Evolutionary conservation across 768 basidiomycete species (phyloP).

Genomic region (Phlebiopsis gigantea): DNA sequence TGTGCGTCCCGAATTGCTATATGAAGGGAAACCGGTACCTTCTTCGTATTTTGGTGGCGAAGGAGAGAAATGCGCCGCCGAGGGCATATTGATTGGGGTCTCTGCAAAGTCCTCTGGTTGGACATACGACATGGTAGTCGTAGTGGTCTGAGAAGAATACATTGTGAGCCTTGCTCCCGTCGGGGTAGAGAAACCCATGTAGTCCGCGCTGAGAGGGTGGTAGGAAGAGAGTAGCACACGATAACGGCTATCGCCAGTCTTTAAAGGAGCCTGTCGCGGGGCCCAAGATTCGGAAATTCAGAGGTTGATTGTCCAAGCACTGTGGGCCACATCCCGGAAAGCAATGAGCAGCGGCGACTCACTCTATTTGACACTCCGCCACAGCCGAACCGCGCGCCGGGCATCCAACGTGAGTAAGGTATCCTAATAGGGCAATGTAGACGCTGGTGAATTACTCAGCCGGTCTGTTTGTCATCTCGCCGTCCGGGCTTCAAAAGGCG

Average conservation of each 20-base stretch:
- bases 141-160: neutral
- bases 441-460: constrained; percentile 14
- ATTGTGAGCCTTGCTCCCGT: neutral
- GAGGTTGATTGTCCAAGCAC: neutral
- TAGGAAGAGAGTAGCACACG: neutral
- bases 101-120: neutral
- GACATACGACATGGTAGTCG: neutral
- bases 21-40: constrained; percentile 1
- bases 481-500: constrained; percentile 14
- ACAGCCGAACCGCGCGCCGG: neutral
- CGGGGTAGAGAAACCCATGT: neutral
- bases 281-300: too few relatives aligned
- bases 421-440: neutral
- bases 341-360: neutral
- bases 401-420: neutral
- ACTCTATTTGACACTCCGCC: neutral
- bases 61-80: constrained; percentile 3
- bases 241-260: neutral
- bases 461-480: constrained; percentile 14
- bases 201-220: neutral
- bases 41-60: neutral
- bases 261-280: too few relatives aligned
- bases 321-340: neutral
- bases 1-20: neutral
- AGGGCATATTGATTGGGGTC: neutral